A percentile compares a stretch with the other conserved stretches of the same genome.
phyloP scores from a whole-genome alignment of 257 asterid genomes.

The Solanum peruvianum region DNA sequence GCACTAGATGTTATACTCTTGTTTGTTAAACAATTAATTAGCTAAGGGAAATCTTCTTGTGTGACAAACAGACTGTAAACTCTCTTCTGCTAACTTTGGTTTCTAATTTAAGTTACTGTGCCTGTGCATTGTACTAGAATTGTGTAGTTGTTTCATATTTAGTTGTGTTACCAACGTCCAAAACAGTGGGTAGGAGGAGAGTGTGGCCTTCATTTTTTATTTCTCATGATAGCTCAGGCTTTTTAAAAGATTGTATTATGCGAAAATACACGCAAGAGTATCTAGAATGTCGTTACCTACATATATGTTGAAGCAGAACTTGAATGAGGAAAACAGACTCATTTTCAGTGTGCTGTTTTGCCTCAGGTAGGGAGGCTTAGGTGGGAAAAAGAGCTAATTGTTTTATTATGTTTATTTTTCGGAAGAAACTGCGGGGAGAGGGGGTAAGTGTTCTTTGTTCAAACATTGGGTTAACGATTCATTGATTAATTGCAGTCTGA shows the following conservation, averaged over 20 bases:
- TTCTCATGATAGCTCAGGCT: not conserved
- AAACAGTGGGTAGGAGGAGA: not conserved
- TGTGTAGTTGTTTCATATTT: not conserved
- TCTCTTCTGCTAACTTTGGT: not conserved
- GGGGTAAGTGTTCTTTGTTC: not conserved
- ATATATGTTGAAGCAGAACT: not conserved
- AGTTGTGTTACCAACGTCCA: not conserved
- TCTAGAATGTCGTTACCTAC: not conserved
- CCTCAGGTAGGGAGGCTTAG: not conserved
- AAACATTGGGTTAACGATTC: not conserved
- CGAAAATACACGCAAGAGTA: not conserved
- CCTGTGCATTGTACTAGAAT: not conserved
- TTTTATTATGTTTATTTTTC: not conserved
- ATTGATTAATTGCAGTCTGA: conserved; percentile 43
- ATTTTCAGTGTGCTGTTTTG: not conserved
- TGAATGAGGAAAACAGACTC: not conserved
- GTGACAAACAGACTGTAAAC: not conserved
- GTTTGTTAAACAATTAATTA: not conserved
- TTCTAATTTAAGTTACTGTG: not conserved
- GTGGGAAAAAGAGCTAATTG: not conserved
- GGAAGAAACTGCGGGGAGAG: not conserved
- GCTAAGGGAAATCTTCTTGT: not conserved
- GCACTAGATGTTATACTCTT: not conserved
- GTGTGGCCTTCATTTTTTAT: not conserved
- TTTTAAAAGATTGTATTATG: not conserved